A percentile compares a stretch with the other conserved stretches of the same genome.
phyloP scores from a whole-genome alignment of 1,284 basidiomycete genomes.

The Ceraceosorus guamensis region DNA sequence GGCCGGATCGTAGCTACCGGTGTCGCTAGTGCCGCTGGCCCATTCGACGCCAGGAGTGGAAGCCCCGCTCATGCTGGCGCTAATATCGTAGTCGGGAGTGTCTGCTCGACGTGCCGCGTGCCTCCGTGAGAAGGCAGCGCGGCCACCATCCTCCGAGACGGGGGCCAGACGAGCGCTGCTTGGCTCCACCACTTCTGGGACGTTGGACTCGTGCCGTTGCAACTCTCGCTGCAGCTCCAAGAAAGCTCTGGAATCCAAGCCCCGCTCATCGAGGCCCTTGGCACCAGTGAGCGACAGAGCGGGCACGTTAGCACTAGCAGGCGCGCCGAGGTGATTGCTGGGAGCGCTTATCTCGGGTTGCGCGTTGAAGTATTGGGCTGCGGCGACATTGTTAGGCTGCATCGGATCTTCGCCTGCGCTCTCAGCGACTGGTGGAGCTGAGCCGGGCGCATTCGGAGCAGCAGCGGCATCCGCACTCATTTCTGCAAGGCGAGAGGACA shows the following conservation, averaged over 20 bases:
- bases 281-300: constrained; percentile 27
- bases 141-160: neutral
- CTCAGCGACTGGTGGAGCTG: neutral
- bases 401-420: neutral
- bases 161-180: neutral
- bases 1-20: constrained; percentile 38
- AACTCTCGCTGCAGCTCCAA: constrained; percentile 37
- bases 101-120: constrained; percentile 5
- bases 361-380: neutral
- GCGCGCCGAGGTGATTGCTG: neutral
- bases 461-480: constrained; percentile 10
- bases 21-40: constrained; percentile 26
- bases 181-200: constrained; percentile 1
- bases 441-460: constrained; percentile 1
- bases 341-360: neutral
- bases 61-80: constrained; percentile 18
- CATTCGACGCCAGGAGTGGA: constrained; percentile 30
- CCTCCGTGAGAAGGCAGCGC: too few relatives aligned
- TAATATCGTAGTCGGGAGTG: constrained; percentile 10
- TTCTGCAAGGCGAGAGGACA: constrained; percentile 25
- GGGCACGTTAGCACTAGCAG: constrained; percentile 10
- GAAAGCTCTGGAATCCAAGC: constrained; percentile 37
- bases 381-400: neutral
- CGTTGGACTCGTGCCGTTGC: constrained; percentile 26
- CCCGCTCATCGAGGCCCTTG: constrained; percentile 37